Evolutionary conservation across 768 basidiomycete genomes (phyloP), one percentile per base, ranked within the genome.

Genomic region (Phlebiopsis flavidoalba): DNA sequence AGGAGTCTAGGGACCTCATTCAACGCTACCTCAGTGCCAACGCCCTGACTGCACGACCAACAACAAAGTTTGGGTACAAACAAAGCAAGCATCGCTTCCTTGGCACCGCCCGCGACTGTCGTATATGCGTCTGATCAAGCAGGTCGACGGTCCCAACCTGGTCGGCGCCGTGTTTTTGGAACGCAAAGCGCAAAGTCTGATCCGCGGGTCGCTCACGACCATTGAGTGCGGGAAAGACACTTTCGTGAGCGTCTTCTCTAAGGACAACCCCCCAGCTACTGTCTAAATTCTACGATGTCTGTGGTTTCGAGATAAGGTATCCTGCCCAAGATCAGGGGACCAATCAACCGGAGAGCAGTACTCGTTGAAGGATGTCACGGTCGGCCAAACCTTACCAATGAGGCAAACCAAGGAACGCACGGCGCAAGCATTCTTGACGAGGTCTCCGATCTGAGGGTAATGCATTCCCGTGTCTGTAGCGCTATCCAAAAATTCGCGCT

Each of bases 101-200:
- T 99, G 97, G 97, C 97, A n/a, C n/a, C n/a, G n/a, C 97, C 40
- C 84, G 95, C 65, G 97, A 99, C 75, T 99, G 97, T 73, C 89
- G 97, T 61, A 99, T 99, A 99, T 99, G 97, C 82, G 97, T 36
- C 81, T 99, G 60, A 96, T 97, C 80, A 99, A 99, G 76, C 97
- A 99, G n/a, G n/a, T n/a, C 74, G 97, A 99, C 71, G 97, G n/a
- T n/a, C n/a, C 98, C 75, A 98, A 99, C 74, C 80, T 49, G 97
- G 96, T 21, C 85, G n/a, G 97, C 63, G 97, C 97, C 1, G 97
- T 98, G 8, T 98, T 97, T n/a, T 77, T 99, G 96, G 97, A 98
- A 99, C 70, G 93, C 98, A 73, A 97, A 98, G 77, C n/a, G n/a
- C 95, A 98, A 74, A 92, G 92, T 66, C 74, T 99, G 24, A n/a